Base-by-base conservation (phyloP, 805 yeast genomes). In the Lipomyces sp. region DNA sequence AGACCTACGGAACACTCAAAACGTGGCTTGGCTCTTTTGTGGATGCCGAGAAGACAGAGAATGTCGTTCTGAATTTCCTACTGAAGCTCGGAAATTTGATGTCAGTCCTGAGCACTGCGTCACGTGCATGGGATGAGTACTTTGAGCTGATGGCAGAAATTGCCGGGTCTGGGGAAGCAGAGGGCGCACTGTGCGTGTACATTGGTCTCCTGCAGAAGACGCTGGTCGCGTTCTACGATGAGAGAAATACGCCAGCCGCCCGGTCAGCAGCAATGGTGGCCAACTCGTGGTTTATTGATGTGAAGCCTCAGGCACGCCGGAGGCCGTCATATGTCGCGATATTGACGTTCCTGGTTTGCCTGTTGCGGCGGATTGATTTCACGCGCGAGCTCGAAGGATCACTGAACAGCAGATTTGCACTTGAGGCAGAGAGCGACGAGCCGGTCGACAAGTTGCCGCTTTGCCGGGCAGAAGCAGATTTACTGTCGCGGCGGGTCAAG, bases 121-220 rank as follows among this genome's bases (percentile, higher is more conserved):
- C 48, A 16, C 48, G 48, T 14, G 43, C 41, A 8, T 53, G 54
- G 57, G 47, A 44, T 18, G 55, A 49, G 13, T 38, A 38, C 8
- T 45, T 41, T 29, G 37, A 32, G 11, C 36, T 53, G 32, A 29
- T 53, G 23, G 26, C 24, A 14, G 51, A 34, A 13, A 41, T 53
- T 19, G 34, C 36, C 2, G 33, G 31, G 8, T 5, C 3, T 19
- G 57, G 55, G 8, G n/a, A 19, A 13, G 48, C 38, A 16, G 55
- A 42, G 32, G 21, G 50, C 5, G 57, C 47, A 11, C n/a, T 53
- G 18, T 41, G 29, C 24, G 28, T 53, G 2, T 52, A 51, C 21
- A 34, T 45, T 1, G 57, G 57, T 4, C 33, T 19, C 14, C 26
- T 53, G 21, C 51, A 45, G 23, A 28, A 39, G 13, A 16, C 56